Conservation (phyloP, 768 basidiomycete genomes). For the Collybia sp. region DNA sequence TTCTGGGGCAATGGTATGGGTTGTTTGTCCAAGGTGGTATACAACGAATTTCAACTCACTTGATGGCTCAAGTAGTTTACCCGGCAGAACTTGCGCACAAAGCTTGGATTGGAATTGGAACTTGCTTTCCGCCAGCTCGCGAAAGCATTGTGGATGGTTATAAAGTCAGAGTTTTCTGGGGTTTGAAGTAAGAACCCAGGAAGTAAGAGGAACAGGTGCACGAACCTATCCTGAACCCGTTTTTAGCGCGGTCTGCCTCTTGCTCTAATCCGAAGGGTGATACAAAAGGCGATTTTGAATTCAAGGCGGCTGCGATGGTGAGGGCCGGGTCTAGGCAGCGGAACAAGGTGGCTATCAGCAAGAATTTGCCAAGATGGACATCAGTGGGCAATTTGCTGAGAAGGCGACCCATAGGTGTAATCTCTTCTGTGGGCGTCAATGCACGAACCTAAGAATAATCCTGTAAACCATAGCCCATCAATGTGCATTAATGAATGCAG, state of each 20-base stretch:
- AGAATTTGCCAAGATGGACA: slow-evolving; percentile 92
- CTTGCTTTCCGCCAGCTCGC: slow-evolving; percentile 79
- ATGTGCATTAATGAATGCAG: slow-evolving; percentile 6
- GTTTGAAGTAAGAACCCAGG: background rate
- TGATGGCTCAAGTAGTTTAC: slow-evolving; percentile 81
- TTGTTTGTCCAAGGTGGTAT: too few relatives aligned
- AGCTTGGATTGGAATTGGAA: slow-evolving; percentile 51
- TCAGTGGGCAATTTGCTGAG: slow-evolving; percentile 93
- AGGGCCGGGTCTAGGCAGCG: slow-evolving; percentile 94
- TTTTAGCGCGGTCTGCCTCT: slow-evolving; percentile 83
- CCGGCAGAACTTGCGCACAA: slow-evolving; percentile 74
- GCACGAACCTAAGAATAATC: slow-evolving; percentile 62
- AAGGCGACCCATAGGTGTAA: slow-evolving; percentile 89
- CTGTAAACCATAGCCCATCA: background rate
- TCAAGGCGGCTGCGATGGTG: slow-evolving; percentile 90
- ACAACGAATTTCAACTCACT: slow-evolving; percentile 30
- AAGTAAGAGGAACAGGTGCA: background rate
- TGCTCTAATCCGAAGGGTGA: slow-evolving; percentile 84
- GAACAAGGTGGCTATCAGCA: slow-evolving; percentile 80
- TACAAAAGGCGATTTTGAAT: slow-evolving; percentile 91
- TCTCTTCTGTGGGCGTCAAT: slow-evolving; percentile 80
- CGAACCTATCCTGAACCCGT: slow-evolving; percentile 71
- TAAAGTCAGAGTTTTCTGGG: slow-evolving; percentile 89
- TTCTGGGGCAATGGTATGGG: slow-evolving; percentile 43
- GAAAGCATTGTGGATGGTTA: slow-evolving; percentile 91